Base-by-base conservation (phyloP, 768 basidiomycete species). In the Gelatoporia subvermispora region DNA sequence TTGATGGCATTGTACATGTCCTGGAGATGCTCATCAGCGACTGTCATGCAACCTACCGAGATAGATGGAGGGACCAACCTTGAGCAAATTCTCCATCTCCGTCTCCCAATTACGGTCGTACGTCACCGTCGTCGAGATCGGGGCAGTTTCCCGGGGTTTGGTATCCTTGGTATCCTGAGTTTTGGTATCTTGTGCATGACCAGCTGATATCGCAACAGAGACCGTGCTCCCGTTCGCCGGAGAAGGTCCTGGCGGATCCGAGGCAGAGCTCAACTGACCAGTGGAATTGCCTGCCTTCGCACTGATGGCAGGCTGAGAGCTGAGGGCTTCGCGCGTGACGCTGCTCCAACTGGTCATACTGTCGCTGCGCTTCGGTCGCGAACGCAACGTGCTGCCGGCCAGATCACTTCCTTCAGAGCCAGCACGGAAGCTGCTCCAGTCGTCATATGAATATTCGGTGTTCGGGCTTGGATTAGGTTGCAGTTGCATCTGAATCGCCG, bases 1-100 rank as follows among this genome's bases (percentile, higher is more conserved):
- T 94, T 93, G 68, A 98, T 84, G 8, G 93, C 85, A 57, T 75
- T 79, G 72, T 93, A 99, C 78, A 99, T 95, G 61, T 99, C 96
- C 90, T 94, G 55, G 1, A 21, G 28, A 42, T 31, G 8, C 22
- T 20, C 25, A 34, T 37, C 20, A 49, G 34, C 15, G 31, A 41
- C 22, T 21, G 31, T 23, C 18, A 45, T n/a, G 17, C 17, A 31
- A 31, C 28, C 28, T 31, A 31, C 13, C 28, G 28, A 31, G 28
- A n/a, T 28, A 16, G 41, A 21, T 13, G 21, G 17, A 24, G 49
- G 41, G 11, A 57, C 69, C 35, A 39, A 90, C 92, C 78, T 92
- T 94, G 53, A 99, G 78, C 53, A 90, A 60, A 49, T 56, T 76
- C 66, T 97, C 94, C 77, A 97, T 84, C 48, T 95, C 93, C 11